Percentiles rank a stretch among this genome's conserved stretches.
phyloP scores from a whole-genome alignment of 2,329 filamentous ascomycete genomes.

The Hypoxylon sp. region DNA sequence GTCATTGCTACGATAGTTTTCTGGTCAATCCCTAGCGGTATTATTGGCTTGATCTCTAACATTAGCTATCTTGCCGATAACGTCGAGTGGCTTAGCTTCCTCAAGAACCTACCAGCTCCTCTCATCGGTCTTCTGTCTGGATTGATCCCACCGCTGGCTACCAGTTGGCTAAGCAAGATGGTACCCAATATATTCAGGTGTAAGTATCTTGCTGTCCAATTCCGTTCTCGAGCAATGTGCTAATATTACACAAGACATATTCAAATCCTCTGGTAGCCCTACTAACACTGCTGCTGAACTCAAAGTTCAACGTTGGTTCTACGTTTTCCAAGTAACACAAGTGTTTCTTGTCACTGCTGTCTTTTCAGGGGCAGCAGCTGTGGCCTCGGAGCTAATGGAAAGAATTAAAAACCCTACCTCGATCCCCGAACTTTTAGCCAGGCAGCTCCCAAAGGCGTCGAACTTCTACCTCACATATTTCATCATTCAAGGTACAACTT shows the following conservation, averaged over 20 bases:
- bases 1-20: conserved; percentile 85
- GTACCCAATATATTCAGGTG: conserved; percentile 83
- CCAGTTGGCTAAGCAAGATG: conserved; percentile 86
- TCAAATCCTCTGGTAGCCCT: conserved; percentile 78
- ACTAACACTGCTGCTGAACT: conserved; percentile 81
- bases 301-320: conserved; percentile 84
- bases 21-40: conserved; percentile 82
- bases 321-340: conserved; percentile 84
- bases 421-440: conserved; percentile 68
- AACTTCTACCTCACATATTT: conserved; percentile 88
- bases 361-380: conserved; percentile 70
- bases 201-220: conserved; percentile 56
- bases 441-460: conserved; percentile 76
- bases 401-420: conserved; percentile 50
- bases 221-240: not conserved
- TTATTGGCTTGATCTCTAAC: conserved; percentile 89
- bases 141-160: conserved; percentile 82
- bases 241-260: conserved; percentile 67
- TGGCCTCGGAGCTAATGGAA: conserved; percentile 49
- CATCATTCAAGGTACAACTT: conserved; percentile 79
- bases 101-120: conserved; percentile 75
- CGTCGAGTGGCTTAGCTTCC: conserved; percentile 80
- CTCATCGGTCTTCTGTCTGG: conserved; percentile 87
- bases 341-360: conserved; percentile 88
- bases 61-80: conserved; percentile 76